These are phyloP conservation scores for Penicillium tannophilum DNA, from an alignment of 495 filamentous ascomycete species.

Conservation along the genomic window DNA sequence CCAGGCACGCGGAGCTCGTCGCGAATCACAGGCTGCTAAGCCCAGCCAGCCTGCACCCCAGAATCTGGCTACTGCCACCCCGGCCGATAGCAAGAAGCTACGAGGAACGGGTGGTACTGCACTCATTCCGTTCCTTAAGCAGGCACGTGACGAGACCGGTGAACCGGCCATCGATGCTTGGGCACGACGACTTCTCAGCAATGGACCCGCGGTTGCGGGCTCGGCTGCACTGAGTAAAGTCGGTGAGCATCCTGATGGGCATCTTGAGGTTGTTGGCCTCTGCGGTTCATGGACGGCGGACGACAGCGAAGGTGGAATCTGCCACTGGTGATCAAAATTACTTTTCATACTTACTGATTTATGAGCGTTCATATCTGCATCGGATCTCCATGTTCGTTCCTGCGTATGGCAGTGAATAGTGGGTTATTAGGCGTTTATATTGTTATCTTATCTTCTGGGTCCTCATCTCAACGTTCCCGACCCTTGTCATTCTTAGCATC, in stretches of 20 bases:
- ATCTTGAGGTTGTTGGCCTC: slow-evolving; percentile 73
- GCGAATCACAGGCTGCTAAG: slow-evolving; percentile 47
- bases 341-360: slow-evolving; percentile 1
- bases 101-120: slow-evolving; percentile 92
- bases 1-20: slow-evolving; percentile 55
- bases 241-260: slow-evolving; percentile 61
- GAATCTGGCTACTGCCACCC: slow-evolving; percentile 66
- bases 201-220: slow-evolving; percentile 41
- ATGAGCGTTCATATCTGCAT: slow-evolving; percentile 27
- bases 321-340: slow-evolving; percentile 53
- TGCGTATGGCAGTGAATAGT: slow-evolving; percentile 5
- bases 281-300: slow-evolving; percentile 85
- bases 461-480: not conserved
- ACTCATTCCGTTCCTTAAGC: slow-evolving; percentile 90
- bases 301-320: slow-evolving; percentile 77
- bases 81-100: slow-evolving; percentile 57
- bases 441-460: not conserved
- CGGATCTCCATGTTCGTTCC: slow-evolving; percentile 4
- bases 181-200: slow-evolving; percentile 73
- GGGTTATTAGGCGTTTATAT: not conserved
- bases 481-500: not conserved
- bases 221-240: slow-evolving; percentile 63
- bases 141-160: slow-evolving; percentile 92
- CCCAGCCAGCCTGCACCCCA: slow-evolving; percentile 47
- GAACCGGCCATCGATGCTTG: slow-evolving; percentile 87